Conservation (phyloP, 2,329 filamentous ascomycete species). For the Talaromyces piceae region DNA sequence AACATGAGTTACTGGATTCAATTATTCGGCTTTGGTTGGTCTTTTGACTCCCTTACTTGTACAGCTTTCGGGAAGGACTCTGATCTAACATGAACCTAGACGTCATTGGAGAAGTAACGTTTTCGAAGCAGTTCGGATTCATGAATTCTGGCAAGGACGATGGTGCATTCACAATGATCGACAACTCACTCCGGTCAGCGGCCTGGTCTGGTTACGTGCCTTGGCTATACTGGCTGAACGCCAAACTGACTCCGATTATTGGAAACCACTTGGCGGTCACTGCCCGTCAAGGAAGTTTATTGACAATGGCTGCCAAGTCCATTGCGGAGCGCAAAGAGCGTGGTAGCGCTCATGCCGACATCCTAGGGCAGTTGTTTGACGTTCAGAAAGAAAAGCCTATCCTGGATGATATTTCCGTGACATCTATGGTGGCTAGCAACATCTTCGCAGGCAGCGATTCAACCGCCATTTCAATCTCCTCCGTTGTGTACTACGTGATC, state of each 20-base stretch:
- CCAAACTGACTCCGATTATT: slow-evolving; percentile 27
- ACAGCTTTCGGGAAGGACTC: slow-evolving; percentile 16
- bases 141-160: slow-evolving; percentile 27
- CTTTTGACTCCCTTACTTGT: neutral
- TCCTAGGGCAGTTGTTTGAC: slow-evolving; percentile 30
- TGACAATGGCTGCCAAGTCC: slow-evolving; percentile 14
- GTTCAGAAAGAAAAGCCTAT: slow-evolving; percentile 31
- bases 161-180: slow-evolving; percentile 27
- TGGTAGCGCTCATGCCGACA: slow-evolving; percentile 28
- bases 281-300: slow-evolving; percentile 26
- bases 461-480: slow-evolving; percentile 32
- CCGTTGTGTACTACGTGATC: slow-evolving; percentile 33
- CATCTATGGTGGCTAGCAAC: slow-evolving; percentile 31
- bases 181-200: slow-evolving; percentile 24
- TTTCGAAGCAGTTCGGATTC: slow-evolving; percentile 31
- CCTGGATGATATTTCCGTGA: slow-evolving; percentile 29
- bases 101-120: slow-evolving; percentile 36
- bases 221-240: slow-evolving; percentile 28
- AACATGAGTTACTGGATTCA: slow-evolving; percentile 7
- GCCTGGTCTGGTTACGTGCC: slow-evolving; percentile 34
- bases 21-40: slow-evolving; percentile 7
- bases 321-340: slow-evolving; percentile 21
- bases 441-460: slow-evolving; percentile 40
- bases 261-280: slow-evolving; percentile 30
- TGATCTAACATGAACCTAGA: slow-evolving; percentile 18